Conservation (phyloP, 176 grass and related monocot species). For the Ampelocalamus luodianensis region DNA sequence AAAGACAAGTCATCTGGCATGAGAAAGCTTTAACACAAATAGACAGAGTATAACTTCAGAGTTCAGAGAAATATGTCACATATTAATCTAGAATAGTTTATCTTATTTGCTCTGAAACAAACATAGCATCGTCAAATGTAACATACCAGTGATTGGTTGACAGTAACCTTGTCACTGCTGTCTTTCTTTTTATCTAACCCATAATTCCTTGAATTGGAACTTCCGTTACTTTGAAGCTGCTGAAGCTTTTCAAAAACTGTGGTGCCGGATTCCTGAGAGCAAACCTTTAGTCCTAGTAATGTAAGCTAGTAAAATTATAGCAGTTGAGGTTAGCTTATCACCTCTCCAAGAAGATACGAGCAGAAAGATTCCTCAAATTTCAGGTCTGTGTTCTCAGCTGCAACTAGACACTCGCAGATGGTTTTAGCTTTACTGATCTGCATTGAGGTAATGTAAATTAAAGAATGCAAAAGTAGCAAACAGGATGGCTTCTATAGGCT, state of each 20-base stretch:
- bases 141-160: slow-evolving; percentile 81
- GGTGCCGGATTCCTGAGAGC: slow-evolving; percentile 65
- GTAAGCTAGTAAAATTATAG: slow-evolving; percentile 33
- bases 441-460: slow-evolving; percentile 22
- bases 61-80: neutral
- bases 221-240: slow-evolving; percentile 74
- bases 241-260: slow-evolving; percentile 81
- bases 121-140: slow-evolving; percentile 26
- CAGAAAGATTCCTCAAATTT: slow-evolving; percentile 95
- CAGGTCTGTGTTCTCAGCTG: slow-evolving; percentile 75
- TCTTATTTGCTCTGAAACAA: slow-evolving; percentile 12
- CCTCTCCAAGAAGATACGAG: slow-evolving; percentile 91
- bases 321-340: slow-evolving; percentile 45
- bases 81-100: neutral
- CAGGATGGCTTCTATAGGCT: slow-evolving; percentile 7
- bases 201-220: slow-evolving; percentile 62
- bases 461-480: slow-evolving; percentile 11
- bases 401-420: slow-evolving; percentile 81
- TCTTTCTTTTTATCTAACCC: slow-evolving; percentile 58
- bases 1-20: slow-evolving; percentile 54
- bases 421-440: slow-evolving; percentile 94
- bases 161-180: slow-evolving; percentile 63
- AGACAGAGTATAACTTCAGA: neutral
- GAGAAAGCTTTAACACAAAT: slow-evolving; percentile 54
- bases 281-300: slow-evolving; percentile 42